A percentile compares a stretch with the other conserved stretches of the same genome.
Conservation (phyloP, 257 asterid species). For the Thymus quinquecostatus region DNA sequence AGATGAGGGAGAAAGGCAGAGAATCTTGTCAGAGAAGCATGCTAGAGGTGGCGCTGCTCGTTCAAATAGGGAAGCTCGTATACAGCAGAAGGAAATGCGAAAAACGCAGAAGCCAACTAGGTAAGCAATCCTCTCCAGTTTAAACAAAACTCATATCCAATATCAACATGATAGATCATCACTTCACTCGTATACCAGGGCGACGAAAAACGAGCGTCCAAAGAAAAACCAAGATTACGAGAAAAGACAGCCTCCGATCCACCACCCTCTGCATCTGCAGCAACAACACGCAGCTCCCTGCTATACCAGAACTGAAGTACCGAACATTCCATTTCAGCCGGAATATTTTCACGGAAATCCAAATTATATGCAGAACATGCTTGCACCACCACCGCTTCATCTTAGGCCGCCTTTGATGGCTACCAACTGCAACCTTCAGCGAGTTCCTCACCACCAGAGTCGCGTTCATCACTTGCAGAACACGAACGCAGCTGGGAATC, state of each 20-base stretch:
- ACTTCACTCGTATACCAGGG: constrained; percentile 36
- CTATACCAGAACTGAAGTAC: not conserved
- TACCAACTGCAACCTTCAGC: constrained; percentile 31
- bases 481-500: constrained; percentile 20
- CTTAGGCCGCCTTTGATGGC: constrained; percentile 49
- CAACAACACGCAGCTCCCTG: too few relatives aligned
- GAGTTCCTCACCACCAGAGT: constrained; percentile 25
- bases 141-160: not conserved
- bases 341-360: constrained; percentile 18
- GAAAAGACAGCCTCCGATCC: constrained; percentile 13
- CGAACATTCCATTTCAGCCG: constrained; percentile 16
- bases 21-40: constrained; percentile 71
- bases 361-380: not conserved
- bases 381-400: constrained; percentile 23
- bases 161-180: not conserved
- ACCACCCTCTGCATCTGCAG: not conserved
- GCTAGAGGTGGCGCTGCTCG: constrained; percentile 86
- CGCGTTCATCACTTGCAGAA: not conserved
- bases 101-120: constrained; percentile 48
- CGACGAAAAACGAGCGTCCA: constrained; percentile 22
- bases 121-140: constrained; percentile 34
- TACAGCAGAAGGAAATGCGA: constrained; percentile 53
- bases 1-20: constrained; percentile 71
- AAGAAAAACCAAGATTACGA: constrained; percentile 27
- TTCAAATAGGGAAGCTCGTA: constrained; percentile 60